Conservation (phyloP, 2,329 filamentous ascomycete genomes). For the Penicillium sp. region DNA sequence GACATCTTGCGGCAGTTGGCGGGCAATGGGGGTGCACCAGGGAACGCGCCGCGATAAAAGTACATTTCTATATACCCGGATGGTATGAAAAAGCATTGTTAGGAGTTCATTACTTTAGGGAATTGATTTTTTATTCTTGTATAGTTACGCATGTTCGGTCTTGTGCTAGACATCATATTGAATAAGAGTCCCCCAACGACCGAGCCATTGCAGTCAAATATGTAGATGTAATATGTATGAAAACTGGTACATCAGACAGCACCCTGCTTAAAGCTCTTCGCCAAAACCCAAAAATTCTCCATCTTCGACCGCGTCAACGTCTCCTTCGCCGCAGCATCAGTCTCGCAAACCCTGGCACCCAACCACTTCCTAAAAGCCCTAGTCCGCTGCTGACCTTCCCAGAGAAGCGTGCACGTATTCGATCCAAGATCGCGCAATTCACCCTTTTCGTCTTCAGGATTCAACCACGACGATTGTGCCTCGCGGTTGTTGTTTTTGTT, state of each 20-base stretch:
- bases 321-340: constrained; percentile 82
- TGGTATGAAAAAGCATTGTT: constrained; percentile 7
- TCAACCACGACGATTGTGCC: constrained; percentile 67
- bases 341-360: constrained; percentile 80
- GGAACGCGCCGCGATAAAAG: background rate
- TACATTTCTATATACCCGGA: background rate
- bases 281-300: constrained; percentile 91
- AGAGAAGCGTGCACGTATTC: constrained; percentile 81
- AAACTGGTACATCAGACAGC: background rate
- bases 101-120: constrained; percentile 1
- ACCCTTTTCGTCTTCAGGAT: constrained; percentile 72
- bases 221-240: too few relatives aligned
- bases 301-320: constrained; percentile 75
- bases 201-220: too few relatives aligned
- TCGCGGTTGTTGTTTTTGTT: constrained; percentile 58
- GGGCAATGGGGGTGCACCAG: constrained; percentile 21
- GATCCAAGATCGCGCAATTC: constrained; percentile 73
- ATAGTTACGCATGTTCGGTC: too few relatives aligned
- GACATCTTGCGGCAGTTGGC: constrained; percentile 37
- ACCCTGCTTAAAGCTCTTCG: constrained; percentile 59
- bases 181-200: too few relatives aligned
- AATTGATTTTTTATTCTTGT: background rate
- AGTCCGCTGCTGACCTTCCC: constrained; percentile 82
- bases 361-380: constrained; percentile 83
- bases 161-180: too few relatives aligned